Conservation (phyloP, 1,139 yeast species). For the Magnusiomyces clavatus region DNA sequence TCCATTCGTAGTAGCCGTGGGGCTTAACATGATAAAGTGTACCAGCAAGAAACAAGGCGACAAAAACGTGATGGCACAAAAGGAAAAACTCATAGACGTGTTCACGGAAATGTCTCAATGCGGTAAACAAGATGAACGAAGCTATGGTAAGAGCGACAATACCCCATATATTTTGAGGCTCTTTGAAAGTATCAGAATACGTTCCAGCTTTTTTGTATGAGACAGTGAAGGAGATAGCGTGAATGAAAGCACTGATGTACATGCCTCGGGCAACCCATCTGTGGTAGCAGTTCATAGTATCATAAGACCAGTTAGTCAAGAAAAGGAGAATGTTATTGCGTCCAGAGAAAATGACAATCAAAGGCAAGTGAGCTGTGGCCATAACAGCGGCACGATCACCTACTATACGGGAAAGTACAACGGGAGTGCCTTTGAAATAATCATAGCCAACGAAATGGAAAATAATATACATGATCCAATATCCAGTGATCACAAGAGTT, state of each 20-base stretch:
- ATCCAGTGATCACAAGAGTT: constrained; percentile 18
- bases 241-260: constrained; percentile 37
- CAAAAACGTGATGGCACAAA: constrained; percentile 50
- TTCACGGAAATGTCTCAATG: constrained; percentile 46
- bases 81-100: constrained; percentile 58
- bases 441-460: constrained; percentile 14
- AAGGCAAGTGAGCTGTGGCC: constrained; percentile 46
- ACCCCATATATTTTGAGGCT: too few relatives aligned
- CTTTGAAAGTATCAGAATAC: too few relatives aligned
- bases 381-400: constrained; percentile 55
- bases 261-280: constrained; percentile 51
- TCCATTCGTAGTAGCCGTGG: constrained; percentile 41
- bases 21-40: constrained; percentile 51
- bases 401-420: constrained; percentile 24
- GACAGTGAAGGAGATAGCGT: constrained; percentile 20
- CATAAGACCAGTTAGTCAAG: constrained; percentile 54
- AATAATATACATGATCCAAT: constrained; percentile 13
- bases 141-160: constrained; percentile 39
- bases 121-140: constrained; percentile 39
- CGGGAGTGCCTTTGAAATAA: constrained; percentile 3
- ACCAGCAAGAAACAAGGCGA: constrained; percentile 47
- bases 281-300: constrained; percentile 53
- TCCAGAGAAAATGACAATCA: constrained; percentile 54
- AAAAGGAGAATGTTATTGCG: constrained; percentile 51
- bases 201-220: constrained; percentile 32